These are phyloP conservation scores for Phoma sp. DNA, from an alignment of 2,329 filamentous ascomycete species.

Conservation along the genomic window DNA sequence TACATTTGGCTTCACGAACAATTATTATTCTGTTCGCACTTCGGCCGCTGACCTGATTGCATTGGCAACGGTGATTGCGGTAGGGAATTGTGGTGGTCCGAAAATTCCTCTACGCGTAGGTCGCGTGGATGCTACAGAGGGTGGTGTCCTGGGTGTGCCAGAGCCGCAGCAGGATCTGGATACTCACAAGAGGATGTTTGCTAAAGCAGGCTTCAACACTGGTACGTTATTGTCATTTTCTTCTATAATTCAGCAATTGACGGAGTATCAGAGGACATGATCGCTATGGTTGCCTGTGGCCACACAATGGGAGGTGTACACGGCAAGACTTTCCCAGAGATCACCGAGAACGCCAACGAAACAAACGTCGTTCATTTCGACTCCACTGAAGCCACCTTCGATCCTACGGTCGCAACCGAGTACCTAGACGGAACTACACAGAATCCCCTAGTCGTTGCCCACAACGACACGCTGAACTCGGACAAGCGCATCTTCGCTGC, in stretches of 20 bases:
- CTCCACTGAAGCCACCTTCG: conserved; percentile 29
- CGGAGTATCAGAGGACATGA: conserved; percentile 23
- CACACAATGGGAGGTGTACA: conserved; percentile 47
- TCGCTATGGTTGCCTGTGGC: conserved; percentile 43
- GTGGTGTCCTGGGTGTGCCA: conserved; percentile 39
- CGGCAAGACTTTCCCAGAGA: conserved; percentile 36
- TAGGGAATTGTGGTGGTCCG: conserved; percentile 39
- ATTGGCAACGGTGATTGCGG: conserved; percentile 36
- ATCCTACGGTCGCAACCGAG: conserved; percentile 40
- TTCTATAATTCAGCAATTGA: not conserved
- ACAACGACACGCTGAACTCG: conserved; percentile 39
- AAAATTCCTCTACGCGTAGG: conserved; percentile 40
- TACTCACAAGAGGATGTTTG: conserved; percentile 37
- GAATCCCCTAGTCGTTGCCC: conserved; percentile 33
- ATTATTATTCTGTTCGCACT: conserved; percentile 27
- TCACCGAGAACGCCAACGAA: conserved; percentile 25
- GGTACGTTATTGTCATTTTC: conserved; percentile 18
- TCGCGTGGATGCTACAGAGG: conserved; percentile 40
- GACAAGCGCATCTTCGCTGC: conserved; percentile 42
- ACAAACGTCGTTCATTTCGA: conserved; percentile 36
- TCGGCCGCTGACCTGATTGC: conserved; percentile 43
- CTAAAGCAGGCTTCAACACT: conserved; percentile 37
- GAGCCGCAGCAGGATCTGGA: conserved; percentile 41
- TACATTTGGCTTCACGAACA: conserved; percentile 38
- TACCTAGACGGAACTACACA: conserved; percentile 39